Conservation (phyloP, 2,329 filamentous ascomycete genomes). For the Aspergillus luchuensis region DNA sequence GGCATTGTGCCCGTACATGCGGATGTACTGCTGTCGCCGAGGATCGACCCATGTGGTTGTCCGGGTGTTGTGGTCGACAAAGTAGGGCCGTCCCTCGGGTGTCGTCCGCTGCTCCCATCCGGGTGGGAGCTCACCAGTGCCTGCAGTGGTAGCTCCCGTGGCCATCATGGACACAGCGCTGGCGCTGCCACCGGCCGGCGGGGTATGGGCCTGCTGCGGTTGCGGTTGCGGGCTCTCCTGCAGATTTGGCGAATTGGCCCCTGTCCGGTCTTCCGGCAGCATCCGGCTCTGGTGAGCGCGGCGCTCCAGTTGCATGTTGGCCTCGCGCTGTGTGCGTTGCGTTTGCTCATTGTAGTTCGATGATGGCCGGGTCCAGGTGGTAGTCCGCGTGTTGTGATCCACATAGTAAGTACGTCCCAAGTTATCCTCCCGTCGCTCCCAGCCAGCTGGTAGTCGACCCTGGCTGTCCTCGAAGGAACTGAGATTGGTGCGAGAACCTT, state of each 20-base stretch:
- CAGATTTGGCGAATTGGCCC: conserved; percentile 84
- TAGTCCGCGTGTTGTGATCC: conserved; percentile 94
- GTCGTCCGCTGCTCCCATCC: conserved; percentile 97
- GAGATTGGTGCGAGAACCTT: conserved; percentile 60
- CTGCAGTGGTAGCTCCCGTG: conserved; percentile 89
- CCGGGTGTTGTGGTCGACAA: conserved; percentile 96
- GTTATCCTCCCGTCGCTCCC: conserved; percentile 95
- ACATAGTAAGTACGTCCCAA: conserved; percentile 96
- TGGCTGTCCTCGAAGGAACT: conserved; percentile 97
- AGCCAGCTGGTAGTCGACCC: conserved; percentile 85
- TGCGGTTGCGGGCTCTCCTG: conserved; percentile 43
- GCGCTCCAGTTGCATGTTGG: conserved; percentile 89
- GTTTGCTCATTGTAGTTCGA: conserved; percentile 73
- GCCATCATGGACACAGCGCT: conserved; percentile 84
- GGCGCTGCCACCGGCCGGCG: conserved; percentile 48
- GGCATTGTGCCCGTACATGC: conserved; percentile 93
- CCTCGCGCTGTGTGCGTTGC: conserved; percentile 77
- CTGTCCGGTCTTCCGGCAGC: conserved; percentile 91
- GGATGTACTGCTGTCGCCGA: conserved; percentile 93
- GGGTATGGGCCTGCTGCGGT: conserved; percentile 45
- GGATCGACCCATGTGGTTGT: conserved; percentile 99
- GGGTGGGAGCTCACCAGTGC: conserved; percentile 89
- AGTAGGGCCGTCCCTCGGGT: conserved; percentile 91
- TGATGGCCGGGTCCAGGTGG: conserved; percentile 93
- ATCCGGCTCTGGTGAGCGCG: conserved; percentile 94